Evolutionary conservation across 2,329 filamentous ascomycete species (phyloP), one percentile per base, ranked within the genome.

Genomic region (Chaetoscypha palmicola): DNA sequence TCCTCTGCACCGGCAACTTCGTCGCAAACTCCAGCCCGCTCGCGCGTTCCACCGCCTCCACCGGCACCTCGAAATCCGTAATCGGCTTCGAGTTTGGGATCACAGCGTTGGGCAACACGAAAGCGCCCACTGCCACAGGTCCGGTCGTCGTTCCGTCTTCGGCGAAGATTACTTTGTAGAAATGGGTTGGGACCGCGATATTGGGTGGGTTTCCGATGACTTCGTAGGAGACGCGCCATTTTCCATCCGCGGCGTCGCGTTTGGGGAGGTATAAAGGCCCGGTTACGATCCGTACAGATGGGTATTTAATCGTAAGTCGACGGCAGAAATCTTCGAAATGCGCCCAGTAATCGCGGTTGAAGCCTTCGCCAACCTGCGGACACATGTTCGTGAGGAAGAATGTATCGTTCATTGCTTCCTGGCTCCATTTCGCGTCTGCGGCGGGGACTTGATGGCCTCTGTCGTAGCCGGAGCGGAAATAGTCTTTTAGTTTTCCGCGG

Each of bases 291-390:
- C 92, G 77, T 20, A 98, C 91, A 32, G 78, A 85, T 1, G 91
- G 90, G 62, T 96, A 98, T 42, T 71, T 75, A 36, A 72, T 68
- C 1, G 90, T 91, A 53, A 98, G 72, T 14, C 88, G 73, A 8
- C 92, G 79, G 68, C 91, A 96, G 62, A 97, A 98, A 62, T 96
- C 91, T 69, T 98, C 92, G 55, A 98, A 90, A 65, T 98, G 92
- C 28, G 92, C 86, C 92, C 92, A 98, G 76, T 98, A 98, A 69
- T 98, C 92, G 40, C 92, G 78, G 70, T 98, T 98, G 74, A 98
- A 98, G 47, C 92, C 92, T 62, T 96, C 88, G 54, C 92, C 92
- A 22, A 98, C 92, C 69, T 98, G 92, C 23, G 92, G 92, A 62
- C 90, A 95, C 90, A 98, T 98, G 70, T 98, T 98, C 62, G 77